phyloP scores from a whole-genome alignment of 208 protist genomes.

The Angomonas ambiguus region DNA sequence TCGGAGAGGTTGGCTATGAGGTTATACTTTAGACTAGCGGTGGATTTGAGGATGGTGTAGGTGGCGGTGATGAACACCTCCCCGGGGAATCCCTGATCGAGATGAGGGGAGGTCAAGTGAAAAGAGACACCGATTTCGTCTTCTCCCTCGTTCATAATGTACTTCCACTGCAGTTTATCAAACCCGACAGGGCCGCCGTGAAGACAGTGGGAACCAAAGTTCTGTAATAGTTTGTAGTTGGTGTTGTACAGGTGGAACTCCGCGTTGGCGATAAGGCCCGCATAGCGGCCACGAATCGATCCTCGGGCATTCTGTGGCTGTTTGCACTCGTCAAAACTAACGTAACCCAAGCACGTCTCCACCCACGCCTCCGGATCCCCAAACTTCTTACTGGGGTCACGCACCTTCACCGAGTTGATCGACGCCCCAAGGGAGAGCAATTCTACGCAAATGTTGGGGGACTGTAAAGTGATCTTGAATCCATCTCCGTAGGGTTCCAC shows the following conservation, averaged over 20 bases:
- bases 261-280: conserved; percentile 58
- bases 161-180: conserved; percentile 61
- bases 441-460: conserved; percentile 48
- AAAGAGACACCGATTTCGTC: conserved; percentile 69
- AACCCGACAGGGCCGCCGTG: conserved; percentile 70
- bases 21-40: conserved; percentile 48
- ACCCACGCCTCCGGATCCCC: conserved; percentile 29
- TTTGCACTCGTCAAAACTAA: conserved; percentile 32
- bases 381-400: conserved; percentile 23
- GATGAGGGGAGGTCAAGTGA: conserved; percentile 58
- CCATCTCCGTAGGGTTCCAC: conserved; percentile 65
- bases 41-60: conserved; percentile 56
- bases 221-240: conserved; percentile 56
- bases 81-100: conserved; percentile 79
- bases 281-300: conserved; percentile 46
- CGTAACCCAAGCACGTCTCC: conserved; percentile 53
- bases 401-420: conserved; percentile 58
- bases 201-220: conserved; percentile 55
- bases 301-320: conserved; percentile 17
- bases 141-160: conserved; percentile 59
- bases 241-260: conserved; percentile 40
- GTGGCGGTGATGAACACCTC: conserved; percentile 65
- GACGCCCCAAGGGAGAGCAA: conserved; percentile 61
- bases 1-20: conserved; percentile 47
- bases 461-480: conserved; percentile 39